Conservation (phyloP, 257 asterid genomes). For the Leptodermis oblonga region DNA sequence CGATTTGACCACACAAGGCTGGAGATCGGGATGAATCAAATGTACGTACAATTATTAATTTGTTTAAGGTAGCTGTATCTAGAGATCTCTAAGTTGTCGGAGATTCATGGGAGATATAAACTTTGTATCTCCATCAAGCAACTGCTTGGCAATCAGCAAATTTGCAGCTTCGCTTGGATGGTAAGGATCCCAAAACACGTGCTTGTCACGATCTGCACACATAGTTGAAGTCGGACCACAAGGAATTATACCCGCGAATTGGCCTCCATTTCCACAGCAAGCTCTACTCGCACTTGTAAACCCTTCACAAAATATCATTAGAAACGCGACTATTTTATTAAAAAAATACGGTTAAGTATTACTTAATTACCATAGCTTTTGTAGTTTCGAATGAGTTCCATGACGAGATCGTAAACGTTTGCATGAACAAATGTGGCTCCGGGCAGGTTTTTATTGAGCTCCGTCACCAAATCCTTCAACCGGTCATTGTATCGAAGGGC, state of each 20-base stretch:
- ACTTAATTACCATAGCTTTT: conserved; percentile 53
- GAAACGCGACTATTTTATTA: no score
- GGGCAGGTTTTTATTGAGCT: conserved; percentile 49
- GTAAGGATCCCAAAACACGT: conserved; percentile 93
- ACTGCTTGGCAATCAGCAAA: conserved; percentile 67
- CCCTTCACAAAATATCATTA: no score
- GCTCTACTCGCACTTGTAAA: conserved; percentile 60
- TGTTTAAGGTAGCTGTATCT: background rate
- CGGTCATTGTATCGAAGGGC: conserved; percentile 68
- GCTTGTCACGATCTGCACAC: conserved; percentile 64
- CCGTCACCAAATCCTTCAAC: conserved; percentile 57
- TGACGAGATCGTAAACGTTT: conserved; percentile 77
- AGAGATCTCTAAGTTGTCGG: conserved; percentile 55
- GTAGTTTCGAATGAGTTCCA: conserved; percentile 81
- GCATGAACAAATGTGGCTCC: conserved; percentile 79
- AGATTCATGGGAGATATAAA: conserved; percentile 69
- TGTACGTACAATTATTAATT: background rate
- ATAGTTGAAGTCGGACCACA: conserved; percentile 86
- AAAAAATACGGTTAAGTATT: no score
- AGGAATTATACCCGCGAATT: conserved; percentile 75
- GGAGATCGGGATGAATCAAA: background rate
- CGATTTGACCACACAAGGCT: background rate
- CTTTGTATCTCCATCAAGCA: conserved; percentile 60
- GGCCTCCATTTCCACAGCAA: conserved; percentile 93
- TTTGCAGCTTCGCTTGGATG: conserved; percentile 95